Evolutionary conservation across 345 rosid species (phyloP).

Genomic region (Eucalyptus regnans): DNA sequence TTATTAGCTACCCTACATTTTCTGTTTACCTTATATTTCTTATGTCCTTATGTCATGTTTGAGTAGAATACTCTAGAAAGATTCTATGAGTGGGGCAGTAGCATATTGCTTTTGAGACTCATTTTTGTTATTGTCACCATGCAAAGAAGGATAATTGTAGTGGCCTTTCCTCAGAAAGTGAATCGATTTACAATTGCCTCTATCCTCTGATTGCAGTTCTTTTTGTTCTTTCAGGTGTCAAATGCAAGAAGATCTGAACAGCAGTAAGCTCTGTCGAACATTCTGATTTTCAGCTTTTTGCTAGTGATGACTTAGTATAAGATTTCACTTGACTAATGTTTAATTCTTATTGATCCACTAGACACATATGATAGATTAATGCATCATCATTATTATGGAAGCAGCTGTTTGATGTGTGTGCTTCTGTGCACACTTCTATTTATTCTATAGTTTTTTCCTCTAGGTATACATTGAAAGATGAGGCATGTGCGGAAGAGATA

Average conservation of each 20-base stretch:
- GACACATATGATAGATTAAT: background rate
- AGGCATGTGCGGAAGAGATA: background rate
- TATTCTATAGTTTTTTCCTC: background rate
- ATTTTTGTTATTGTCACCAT: background rate
- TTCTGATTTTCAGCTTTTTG: background rate
- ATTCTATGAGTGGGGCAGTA: background rate
- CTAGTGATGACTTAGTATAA: background rate
- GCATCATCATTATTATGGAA: background rate
- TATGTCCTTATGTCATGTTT: background rate
- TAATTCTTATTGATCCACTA: background rate
- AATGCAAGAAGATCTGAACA: slow-evolving; percentile 31
- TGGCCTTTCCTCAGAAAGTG: background rate
- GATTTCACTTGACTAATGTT: background rate
- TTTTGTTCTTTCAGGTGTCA: slow-evolving; percentile 29
- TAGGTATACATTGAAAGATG: background rate
- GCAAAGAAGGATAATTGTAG: background rate
- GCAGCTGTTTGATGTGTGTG: background rate
- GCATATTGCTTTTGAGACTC: background rate
- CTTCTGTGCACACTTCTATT: background rate
- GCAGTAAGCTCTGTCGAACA: slow-evolving; percentile 12
- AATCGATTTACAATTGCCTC: background rate
- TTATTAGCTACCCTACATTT: background rate
- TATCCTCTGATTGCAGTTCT: background rate
- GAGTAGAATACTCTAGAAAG: background rate
- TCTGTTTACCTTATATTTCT: background rate